Evolutionary conservation across 2,329 filamentous ascomycete species (phyloP).

Genomic region (Fusarium sp.): DNA sequence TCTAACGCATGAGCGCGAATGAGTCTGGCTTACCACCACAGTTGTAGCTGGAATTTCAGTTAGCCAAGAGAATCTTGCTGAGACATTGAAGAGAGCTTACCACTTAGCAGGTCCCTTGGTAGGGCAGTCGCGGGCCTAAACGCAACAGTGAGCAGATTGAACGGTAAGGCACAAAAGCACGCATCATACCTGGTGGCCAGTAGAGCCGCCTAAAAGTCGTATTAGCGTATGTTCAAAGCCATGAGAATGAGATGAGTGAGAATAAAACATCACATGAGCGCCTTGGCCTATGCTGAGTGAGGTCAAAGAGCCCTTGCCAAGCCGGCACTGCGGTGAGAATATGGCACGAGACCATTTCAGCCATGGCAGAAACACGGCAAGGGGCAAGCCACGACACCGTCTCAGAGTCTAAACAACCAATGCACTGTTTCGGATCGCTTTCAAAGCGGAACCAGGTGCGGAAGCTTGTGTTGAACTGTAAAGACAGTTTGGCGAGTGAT

Average conservation of each 20-base stretch:
- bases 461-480: slow-evolving; percentile 1
- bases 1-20: not conserved
- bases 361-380: slow-evolving; percentile 4
- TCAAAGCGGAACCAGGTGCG: not conserved
- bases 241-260: slow-evolving; percentile 1
- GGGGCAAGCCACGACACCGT: slow-evolving; percentile 1
- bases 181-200: slow-evolving; percentile 78
- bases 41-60: slow-evolving; percentile 75
- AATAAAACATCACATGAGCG: slow-evolving; percentile 2
- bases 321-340: not conserved
- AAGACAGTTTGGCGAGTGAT: slow-evolving; percentile 1
- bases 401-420: not conserved
- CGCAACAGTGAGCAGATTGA: slow-evolving; percentile 28
- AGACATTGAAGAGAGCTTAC: slow-evolving; percentile 64
- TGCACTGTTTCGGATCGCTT: not conserved
- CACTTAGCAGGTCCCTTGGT: slow-evolving; percentile 87
- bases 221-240: slow-evolving; percentile 37
- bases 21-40: slow-evolving; percentile 76
- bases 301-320: slow-evolving; percentile 15
- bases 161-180: slow-evolving; percentile 9
- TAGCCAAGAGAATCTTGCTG: slow-evolving; percentile 3
- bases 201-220: slow-evolving; percentile 74
- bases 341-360: slow-evolving; percentile 17
- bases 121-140: slow-evolving; percentile 86
- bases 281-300: not conserved